Conservation (phyloP, 2,329 filamentous ascomycete species). For the Penicillium sp. region DNA sequence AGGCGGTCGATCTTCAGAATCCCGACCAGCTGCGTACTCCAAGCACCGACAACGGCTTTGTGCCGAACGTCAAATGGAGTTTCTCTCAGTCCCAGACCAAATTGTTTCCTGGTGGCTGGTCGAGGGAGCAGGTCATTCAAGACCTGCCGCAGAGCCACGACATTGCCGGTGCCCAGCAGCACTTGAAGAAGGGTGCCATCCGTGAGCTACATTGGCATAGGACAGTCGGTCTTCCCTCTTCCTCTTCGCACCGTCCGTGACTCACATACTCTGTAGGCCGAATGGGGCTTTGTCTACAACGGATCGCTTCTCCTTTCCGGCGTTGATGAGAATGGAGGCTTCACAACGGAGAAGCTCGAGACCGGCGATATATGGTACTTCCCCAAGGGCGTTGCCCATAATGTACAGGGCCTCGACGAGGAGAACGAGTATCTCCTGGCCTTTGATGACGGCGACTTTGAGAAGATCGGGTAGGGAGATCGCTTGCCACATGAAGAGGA, state of each 20-base stretch:
- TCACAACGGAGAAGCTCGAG: constrained; percentile 54
- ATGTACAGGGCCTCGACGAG: constrained; percentile 60
- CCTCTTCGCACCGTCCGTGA: neutral
- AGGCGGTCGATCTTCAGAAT: constrained; percentile 59
- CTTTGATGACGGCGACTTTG: constrained; percentile 66
- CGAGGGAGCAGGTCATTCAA: constrained; percentile 63
- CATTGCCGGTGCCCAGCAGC: constrained; percentile 66
- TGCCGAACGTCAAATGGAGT: constrained; percentile 67
- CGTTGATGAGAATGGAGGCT: constrained; percentile 59
- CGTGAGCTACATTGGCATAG: constrained; percentile 67
- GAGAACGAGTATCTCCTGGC: constrained; percentile 66
- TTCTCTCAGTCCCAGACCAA: constrained; percentile 66
- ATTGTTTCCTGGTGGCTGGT: constrained; percentile 63
- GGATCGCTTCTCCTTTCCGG: constrained; percentile 59
- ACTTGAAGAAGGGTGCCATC: constrained; percentile 63
- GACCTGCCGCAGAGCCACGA: constrained; percentile 65
- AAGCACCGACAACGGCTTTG: constrained; percentile 60
- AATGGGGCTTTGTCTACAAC: constrained; percentile 63
- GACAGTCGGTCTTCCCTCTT: constrained; percentile 48
- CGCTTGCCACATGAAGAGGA: neutral
- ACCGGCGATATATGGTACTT: constrained; percentile 69
- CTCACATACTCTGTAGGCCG: constrained; percentile 50
- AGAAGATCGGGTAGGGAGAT: constrained; percentile 53
- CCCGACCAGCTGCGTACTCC: constrained; percentile 62
- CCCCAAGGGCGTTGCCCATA: constrained; percentile 63